These are phyloP conservation scores for Akanthomyces muscarius DNA, from an alignment of 2,329 filamentous ascomycete species.

Conservation along the genomic window DNA sequence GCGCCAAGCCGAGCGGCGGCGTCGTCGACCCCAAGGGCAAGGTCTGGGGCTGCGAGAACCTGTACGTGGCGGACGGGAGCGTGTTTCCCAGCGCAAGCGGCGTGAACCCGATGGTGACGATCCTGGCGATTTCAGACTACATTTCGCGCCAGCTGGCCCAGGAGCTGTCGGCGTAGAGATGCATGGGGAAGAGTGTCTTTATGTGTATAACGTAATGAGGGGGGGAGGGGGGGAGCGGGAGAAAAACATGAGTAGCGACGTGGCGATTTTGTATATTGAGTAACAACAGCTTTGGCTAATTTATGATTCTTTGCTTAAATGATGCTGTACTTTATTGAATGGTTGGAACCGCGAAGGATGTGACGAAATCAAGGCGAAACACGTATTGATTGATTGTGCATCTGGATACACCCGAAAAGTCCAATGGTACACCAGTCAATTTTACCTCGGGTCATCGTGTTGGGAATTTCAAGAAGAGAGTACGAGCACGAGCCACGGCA, in stretches of 20 bases:
- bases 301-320: not conserved
- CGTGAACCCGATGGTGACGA: conserved; percentile 78
- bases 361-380: not conserved
- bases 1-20: conserved; percentile 44
- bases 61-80: conserved; percentile 72
- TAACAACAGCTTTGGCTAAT: not conserved
- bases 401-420: too few species aligned
- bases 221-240: not conserved
- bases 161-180: conserved; percentile 31
- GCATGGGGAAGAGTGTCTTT: not conserved
- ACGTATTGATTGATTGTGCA: too few species aligned
- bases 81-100: conserved; percentile 73
- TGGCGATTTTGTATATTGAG: conserved; percentile 2
- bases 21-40: conserved; percentile 56
- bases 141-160: conserved; percentile 55
- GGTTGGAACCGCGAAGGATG: not conserved
- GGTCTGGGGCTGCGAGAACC: conserved; percentile 61
- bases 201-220: not conserved
- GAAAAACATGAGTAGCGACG: not conserved
- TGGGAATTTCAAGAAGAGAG: too few species aligned
- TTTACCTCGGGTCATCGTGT: not conserved
- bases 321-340: not conserved
- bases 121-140: conserved; percentile 66
- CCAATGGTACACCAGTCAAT: too few species aligned
- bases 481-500: too few species aligned